These are phyloP conservation scores for Fusarium miscanthi DNA, from an alignment of 2,329 filamentous ascomycete species.

Conservation along the genomic window DNA sequence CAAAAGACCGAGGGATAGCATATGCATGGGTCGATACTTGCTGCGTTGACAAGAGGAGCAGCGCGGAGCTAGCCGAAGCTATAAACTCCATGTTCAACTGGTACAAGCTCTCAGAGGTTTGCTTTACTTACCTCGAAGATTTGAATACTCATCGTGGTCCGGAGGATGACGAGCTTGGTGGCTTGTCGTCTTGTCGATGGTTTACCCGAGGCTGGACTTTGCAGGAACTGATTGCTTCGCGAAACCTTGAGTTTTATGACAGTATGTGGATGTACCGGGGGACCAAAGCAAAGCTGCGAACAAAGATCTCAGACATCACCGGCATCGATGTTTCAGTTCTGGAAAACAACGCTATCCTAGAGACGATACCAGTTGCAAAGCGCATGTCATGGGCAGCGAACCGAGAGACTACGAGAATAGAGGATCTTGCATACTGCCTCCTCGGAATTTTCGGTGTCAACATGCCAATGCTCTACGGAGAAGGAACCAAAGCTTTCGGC, in stretches of 20 bases:
- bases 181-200: not conserved
- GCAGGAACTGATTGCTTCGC: conserved; percentile 6
- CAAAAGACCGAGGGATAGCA: not conserved
- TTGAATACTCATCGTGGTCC: rapidly evolving
- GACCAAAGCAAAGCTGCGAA: not conserved
- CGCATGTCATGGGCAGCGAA: conserved; percentile 21
- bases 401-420: not conserved
- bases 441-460: conserved; percentile 14
- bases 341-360: not conserved
- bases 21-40: conserved; percentile 12
- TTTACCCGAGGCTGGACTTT: conserved; percentile 12
- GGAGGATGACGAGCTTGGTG: rapidly evolving
- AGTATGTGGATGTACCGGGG: not conserved
- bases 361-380: not conserved
- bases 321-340: not conserved
- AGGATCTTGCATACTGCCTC: conserved; percentile 18
- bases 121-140: conserved; percentile 6
- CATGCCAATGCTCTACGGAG: conserved; percentile 23
- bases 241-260: not conserved
- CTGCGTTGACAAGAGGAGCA: conserved; percentile 8
- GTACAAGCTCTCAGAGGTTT: not conserved
- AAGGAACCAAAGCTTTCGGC: conserved; percentile 2
- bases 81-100: conserved; percentile 12
- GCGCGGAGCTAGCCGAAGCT: conserved; percentile 2
- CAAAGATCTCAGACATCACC: not conserved